Percentiles rank a stretch among this genome's conserved stretches.
Evolutionary conservation across 2,329 filamentous ascomycete genomes (phyloP).

Genomic region (Microascus cirrosus): DNA sequence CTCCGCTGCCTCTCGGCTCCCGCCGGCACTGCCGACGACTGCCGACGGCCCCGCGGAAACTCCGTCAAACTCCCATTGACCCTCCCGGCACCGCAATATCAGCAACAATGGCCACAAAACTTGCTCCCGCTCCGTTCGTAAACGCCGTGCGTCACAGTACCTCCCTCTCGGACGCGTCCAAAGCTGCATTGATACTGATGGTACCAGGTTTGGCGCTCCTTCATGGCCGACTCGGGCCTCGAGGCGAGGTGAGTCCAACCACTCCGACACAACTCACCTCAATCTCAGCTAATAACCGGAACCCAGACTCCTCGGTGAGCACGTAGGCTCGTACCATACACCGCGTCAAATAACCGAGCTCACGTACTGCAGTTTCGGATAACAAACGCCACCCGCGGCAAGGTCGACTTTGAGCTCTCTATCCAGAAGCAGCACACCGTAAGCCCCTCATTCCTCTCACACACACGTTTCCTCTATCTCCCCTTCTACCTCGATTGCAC

Average conservation of each 20-base stretch:
- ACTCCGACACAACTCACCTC: background rate
- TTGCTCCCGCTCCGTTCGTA: constrained; percentile 17
- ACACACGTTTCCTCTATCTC: background rate
- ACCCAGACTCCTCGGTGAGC: constrained; percentile 26
- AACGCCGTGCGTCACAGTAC: constrained; percentile 38
- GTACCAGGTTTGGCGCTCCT: constrained; percentile 71
- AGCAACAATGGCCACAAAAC: background rate
- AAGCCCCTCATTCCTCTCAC: constrained; percentile 11
- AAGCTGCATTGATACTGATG: background rate
- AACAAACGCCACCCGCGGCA: constrained; percentile 50
- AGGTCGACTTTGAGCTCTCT: constrained; percentile 65
- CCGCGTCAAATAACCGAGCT: background rate
- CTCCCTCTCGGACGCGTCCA: background rate
- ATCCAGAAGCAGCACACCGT: constrained; percentile 68
- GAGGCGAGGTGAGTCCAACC: constrained; percentile 61
- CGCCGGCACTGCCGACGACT: background rate
- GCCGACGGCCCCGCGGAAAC: background rate
- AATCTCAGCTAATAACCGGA: background rate
- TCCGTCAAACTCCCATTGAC: background rate
- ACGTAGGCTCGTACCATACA: constrained; percentile 17
- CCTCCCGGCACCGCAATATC: background rate
- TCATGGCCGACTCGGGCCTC: constrained; percentile 73
- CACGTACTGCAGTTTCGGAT: constrained; percentile 48
- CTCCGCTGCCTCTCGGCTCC: no score
- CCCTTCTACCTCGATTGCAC: background rate